Evolutionary conservation across 306 rosid genomes (phyloP), one percentile per base, ranked within the genome.

Genomic region (Echinosophora koreensis): DNA sequence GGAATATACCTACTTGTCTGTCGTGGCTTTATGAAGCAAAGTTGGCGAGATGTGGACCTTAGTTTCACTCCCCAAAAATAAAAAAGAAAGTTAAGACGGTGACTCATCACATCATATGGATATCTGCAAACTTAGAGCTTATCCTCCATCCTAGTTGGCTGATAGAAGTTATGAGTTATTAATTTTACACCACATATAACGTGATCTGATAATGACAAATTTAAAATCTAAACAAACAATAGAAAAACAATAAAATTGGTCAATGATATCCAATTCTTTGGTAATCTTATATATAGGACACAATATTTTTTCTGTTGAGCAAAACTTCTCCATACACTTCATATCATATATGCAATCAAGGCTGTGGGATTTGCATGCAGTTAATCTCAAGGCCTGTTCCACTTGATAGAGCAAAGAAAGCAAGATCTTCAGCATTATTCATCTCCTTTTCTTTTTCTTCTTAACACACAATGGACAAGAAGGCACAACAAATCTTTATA

Each of bases 1-100:
- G 18, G 87, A 91, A 84, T 76, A 70, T 84, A 64, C 71, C 81
- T 32, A 80, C 69, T 76, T 89, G 98, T 71, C 77, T 89, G 98
- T 84, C 96, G 1, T 69, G 80, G 66, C 91, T 90, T 92, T 92
- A 61, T 3, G 92, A 66, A 86, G 88, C 97, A 94, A 86, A 84
- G 84, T 76, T 69, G 54, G 73, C 12, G n/a, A 56, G 85, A 92
- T 85, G 73, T 77, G 85, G 97, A 90, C 91, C 82, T 27, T 0
- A 83, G 62, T 55, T 82, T 86, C 78, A 59, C 62, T 78, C 68
- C 56, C 66, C 27, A 13, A 74, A 47, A 68, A 37, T 14, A 55
- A 61, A 56, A 49, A 66, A 35, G 32, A 54, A 61, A 28, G 35
- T 5, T 49, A 42, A 59, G 77, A 86, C 22, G 82, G 79, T 86